Evolutionary conservation across 2,329 filamentous ascomycete species (phyloP).

Genomic region (Cladophialophora exuberans): DNA sequence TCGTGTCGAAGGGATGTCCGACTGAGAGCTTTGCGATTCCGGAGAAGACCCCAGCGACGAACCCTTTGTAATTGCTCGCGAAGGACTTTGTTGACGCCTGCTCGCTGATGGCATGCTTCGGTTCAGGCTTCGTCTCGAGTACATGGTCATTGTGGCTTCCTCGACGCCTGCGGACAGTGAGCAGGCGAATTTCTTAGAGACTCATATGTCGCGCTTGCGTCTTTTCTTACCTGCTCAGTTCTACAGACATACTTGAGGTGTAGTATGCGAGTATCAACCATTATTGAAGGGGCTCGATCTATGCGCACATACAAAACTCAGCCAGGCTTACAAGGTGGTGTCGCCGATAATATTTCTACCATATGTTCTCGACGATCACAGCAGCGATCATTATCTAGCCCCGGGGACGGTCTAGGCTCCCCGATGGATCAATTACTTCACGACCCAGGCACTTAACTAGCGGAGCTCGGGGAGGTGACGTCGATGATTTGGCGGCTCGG

Average conservation of each 20-base stretch:
- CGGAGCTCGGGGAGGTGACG: neutral
- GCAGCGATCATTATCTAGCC: too few species aligned
- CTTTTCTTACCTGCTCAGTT: slow-evolving; percentile 16
- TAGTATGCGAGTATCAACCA: slow-evolving; percentile 15
- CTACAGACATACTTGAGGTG: slow-evolving; percentile 17
- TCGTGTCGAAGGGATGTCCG: slow-evolving; percentile 76
- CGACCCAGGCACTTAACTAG: too few species aligned
- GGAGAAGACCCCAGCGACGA: slow-evolving; percentile 93
- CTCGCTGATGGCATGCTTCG: neutral
- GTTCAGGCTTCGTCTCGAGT: neutral
- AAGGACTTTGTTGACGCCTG: slow-evolving; percentile 13
- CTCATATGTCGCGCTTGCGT: neutral
- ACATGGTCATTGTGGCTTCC: slow-evolving; percentile 7
- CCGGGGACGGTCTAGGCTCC: slow-evolving; percentile 25
- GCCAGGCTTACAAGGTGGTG: neutral
- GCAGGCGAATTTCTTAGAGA: neutral
- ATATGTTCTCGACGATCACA: too few species aligned
- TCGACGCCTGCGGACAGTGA: slow-evolving; percentile 11
- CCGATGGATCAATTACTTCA: slow-evolving; percentile 8
- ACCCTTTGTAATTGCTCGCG: slow-evolving; percentile 79
- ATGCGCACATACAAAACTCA: neutral
- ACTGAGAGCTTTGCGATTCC: slow-evolving; percentile 79
- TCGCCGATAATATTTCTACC: neutral
- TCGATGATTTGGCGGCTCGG: neutral
- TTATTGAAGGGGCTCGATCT: slow-evolving; percentile 1